Percentiles rank a stretch among this genome's conserved stretches.
phyloP scores from a whole-genome alignment of 352 stramenopile genomes.

The Globisporangium abappressorium region DNA sequence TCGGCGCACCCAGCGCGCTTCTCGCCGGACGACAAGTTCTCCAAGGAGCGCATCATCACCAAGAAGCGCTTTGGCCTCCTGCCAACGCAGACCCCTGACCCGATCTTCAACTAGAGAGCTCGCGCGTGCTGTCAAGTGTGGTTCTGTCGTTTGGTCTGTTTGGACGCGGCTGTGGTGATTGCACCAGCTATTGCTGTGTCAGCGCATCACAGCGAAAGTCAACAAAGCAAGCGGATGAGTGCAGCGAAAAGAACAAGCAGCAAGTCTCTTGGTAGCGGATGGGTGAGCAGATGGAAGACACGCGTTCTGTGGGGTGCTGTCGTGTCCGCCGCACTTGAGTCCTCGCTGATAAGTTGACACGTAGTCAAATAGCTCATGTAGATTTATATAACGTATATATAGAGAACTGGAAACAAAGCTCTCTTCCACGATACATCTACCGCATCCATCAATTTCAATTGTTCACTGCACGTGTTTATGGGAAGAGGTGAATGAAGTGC shows the following conservation, averaged over 20 bases:
- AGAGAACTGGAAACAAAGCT: slow-evolving; percentile 10
- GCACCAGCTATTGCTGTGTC: too few relatives aligned
- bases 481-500: too few relatives aligned
- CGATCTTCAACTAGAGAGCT: slow-evolving; percentile 73
- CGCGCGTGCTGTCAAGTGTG: neutral
- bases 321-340: neutral
- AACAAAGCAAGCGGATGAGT: neutral
- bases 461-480: neutral
- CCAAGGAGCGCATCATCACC: slow-evolving; percentile 95
- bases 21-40: slow-evolving; percentile 99
- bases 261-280: neutral
- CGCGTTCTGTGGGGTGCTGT: neutral
- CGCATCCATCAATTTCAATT: neutral
- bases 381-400: slow-evolving; percentile 29
- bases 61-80: slow-evolving; percentile 99
- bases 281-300: neutral
- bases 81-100: slow-evolving; percentile 91
- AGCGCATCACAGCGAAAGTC: neutral
- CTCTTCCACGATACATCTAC: slow-evolving; percentile 1
- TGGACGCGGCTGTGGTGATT: too few relatives aligned
- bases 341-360: neutral
- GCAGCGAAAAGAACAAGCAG: neutral
- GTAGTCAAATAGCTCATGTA: slow-evolving; percentile 18
- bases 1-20: slow-evolving; percentile 97
- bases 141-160: neutral